Evolutionary conservation across 192 early-diverging fungal species (phyloP).

Genomic region (Umbelopsis sp.): DNA sequence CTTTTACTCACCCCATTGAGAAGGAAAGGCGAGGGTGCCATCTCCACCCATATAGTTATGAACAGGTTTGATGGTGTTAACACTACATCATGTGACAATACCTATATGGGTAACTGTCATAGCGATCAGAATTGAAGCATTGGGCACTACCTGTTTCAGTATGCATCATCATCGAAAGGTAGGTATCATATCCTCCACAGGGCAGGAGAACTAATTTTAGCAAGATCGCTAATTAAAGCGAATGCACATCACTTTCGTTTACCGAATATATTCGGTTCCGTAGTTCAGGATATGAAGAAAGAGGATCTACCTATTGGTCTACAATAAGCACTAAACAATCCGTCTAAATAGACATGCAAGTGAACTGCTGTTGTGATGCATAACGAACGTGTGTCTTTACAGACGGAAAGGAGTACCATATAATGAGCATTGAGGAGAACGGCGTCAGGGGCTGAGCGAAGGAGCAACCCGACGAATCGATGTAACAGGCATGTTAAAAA

Average conservation of each 20-base stretch:
- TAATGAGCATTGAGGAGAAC: background rate
- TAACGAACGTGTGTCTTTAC: background rate
- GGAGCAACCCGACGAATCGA: slow-evolving; percentile 9
- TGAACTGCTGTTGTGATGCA: background rate
- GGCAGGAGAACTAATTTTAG: background rate
- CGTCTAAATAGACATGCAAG: too few species aligned
- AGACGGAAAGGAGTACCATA: background rate
- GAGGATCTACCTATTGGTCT: too few species aligned
- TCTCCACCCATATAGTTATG: too few species aligned
- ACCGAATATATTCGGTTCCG: background rate
- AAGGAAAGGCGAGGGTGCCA: too few species aligned
- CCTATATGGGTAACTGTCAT: background rate
- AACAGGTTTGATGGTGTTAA: too few species aligned
- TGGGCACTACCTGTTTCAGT: background rate
- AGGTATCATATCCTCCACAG: too few species aligned
- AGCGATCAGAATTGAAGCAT: background rate
- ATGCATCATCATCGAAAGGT: too few species aligned
- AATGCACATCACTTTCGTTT: background rate
- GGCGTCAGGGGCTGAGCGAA: slow-evolving; percentile 7
- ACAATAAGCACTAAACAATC: too few species aligned
- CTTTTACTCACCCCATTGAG: too few species aligned
- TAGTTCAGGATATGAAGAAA: background rate
- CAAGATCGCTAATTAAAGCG: background rate
- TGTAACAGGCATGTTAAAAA: background rate
- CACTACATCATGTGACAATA: background rate